A percentile compares a stretch with the other conserved stretches of the same genome.
Conservation (phyloP, 495 filamentous ascomycete species). For the Chlorociboria aeruginascens region DNA sequence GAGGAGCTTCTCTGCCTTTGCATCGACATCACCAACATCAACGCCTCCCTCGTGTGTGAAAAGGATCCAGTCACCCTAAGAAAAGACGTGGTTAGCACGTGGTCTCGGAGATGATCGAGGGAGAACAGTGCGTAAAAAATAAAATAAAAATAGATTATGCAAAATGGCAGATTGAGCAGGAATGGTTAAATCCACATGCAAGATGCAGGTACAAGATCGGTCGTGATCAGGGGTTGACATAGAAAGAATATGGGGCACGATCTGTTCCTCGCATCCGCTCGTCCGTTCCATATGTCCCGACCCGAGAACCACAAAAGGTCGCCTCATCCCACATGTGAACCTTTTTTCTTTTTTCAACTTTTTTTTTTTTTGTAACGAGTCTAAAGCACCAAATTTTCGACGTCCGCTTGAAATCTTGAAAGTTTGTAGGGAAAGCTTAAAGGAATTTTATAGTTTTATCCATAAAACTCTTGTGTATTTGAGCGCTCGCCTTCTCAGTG, state of each 20-base stretch:
- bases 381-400: neutral
- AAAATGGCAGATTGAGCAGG: neutral
- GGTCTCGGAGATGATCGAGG: neutral
- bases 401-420: neutral
- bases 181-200: neutral
- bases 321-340: slow-evolving; percentile 9
- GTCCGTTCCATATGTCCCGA: slow-evolving; percentile 24
- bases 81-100: slow-evolving; percentile 22
- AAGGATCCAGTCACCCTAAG: slow-evolving; percentile 95
- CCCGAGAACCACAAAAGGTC: slow-evolving; percentile 10
- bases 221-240: slow-evolving; percentile 1
- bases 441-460: neutral
- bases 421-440: neutral
- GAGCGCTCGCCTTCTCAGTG: neutral
- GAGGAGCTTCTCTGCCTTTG: slow-evolving; percentile 95
- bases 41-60: slow-evolving; percentile 99
- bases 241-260: slow-evolving; percentile 11
- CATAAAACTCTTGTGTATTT: neutral
- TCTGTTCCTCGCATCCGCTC: slow-evolving; percentile 42
- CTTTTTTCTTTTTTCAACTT: neutral
- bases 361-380: neutral
- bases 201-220: slow-evolving; percentile 12
- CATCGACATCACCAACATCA: slow-evolving; percentile 97
- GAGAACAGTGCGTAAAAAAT: neutral
- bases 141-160: neutral